phyloP scores from a whole-genome alignment of 768 basidiomycete species.

The Dacryopinax primogenitus region DNA sequence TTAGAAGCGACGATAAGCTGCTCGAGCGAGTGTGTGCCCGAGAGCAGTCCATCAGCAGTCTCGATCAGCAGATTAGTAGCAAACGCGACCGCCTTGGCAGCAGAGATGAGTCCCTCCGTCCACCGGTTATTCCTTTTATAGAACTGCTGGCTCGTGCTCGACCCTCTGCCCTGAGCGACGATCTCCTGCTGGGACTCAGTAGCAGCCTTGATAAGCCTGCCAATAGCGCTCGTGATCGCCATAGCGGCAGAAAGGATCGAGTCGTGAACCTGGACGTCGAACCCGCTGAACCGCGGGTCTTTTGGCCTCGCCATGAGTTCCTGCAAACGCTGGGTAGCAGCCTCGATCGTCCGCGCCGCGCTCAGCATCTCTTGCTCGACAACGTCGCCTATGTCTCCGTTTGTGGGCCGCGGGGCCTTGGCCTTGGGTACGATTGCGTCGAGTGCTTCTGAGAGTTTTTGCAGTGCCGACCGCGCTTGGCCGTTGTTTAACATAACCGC shows the following conservation, averaged over 20 bases:
- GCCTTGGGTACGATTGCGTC: constrained; percentile 77
- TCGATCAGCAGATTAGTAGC: constrained; percentile 93
- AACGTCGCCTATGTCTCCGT: constrained; percentile 88
- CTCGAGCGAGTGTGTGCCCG: constrained; percentile 91
- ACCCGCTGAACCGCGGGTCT: constrained; percentile 75
- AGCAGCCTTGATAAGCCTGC: constrained; percentile 85
- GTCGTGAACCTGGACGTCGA: constrained; percentile 95
- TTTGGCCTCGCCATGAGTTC: constrained; percentile 83
- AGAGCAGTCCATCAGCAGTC: constrained; percentile 92
- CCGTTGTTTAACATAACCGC: constrained; percentile 85
- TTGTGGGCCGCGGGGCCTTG: constrained; percentile 36
- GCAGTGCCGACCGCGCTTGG: constrained; percentile 67
- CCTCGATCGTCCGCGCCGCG: constrained; percentile 86
- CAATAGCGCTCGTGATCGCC: constrained; percentile 92
- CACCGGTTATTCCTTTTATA: constrained; percentile 99
- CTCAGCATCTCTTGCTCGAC: constrained; percentile 94
- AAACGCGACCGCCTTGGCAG: constrained; percentile 94
- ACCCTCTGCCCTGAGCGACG: constrained; percentile 86
- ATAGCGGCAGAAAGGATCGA: constrained; percentile 87
- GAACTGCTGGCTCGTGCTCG: constrained; percentile 86
- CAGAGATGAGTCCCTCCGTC: constrained; percentile 98
- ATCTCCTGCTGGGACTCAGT: constrained; percentile 98
- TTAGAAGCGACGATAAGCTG: constrained; percentile 99
- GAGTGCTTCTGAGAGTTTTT: constrained; percentile 75
- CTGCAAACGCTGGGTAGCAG: constrained; percentile 79